These are phyloP conservation scores for Oryza meyeriana DNA, from an alignment of 176 grass and related monocot species.

Conservation along the genomic window DNA sequence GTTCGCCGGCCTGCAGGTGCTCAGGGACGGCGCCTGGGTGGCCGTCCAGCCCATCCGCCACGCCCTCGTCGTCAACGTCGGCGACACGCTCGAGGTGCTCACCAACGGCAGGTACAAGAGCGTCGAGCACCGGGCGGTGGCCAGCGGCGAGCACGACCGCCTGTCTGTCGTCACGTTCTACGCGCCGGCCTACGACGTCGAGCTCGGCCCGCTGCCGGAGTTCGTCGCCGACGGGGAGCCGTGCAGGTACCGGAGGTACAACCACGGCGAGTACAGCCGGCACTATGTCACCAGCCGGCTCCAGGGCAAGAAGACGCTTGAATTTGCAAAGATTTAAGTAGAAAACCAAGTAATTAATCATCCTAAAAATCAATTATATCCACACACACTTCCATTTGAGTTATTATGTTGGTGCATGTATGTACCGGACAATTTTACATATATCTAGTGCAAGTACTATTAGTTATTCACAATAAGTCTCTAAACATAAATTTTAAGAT, in stretches of 20 bases:
- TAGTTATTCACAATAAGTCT: too few species aligned
- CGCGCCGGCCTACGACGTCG: slow-evolving; percentile 80
- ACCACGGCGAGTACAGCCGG: slow-evolving; percentile 83
- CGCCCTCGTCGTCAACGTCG: neutral
- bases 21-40: slow-evolving; percentile 50
- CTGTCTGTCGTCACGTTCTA: slow-evolving; percentile 82
- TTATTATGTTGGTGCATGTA: neutral
- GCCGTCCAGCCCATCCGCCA: slow-evolving; percentile 47
- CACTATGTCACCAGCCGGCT: slow-evolving; percentile 85
- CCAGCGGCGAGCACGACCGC: slow-evolving; percentile 40
- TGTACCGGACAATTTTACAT: neutral
- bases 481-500: too few species aligned
- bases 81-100: slow-evolving; percentile 9
- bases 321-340: slow-evolving; percentile 66
- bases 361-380: neutral
- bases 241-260: slow-evolving; percentile 66
- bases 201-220: slow-evolving; percentile 72
- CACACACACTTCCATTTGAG: too few species aligned
- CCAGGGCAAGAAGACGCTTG: slow-evolving; percentile 86
- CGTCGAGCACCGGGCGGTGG: slow-evolving; percentile 82
- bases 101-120: slow-evolving; percentile 93
- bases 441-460: too few species aligned
- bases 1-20: slow-evolving; percentile 66
- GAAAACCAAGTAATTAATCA: neutral
- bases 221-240: slow-evolving; percentile 46